Base-by-base conservation (phyloP, 192 early-diverging fungal species). In the Endogone sp. region DNA sequence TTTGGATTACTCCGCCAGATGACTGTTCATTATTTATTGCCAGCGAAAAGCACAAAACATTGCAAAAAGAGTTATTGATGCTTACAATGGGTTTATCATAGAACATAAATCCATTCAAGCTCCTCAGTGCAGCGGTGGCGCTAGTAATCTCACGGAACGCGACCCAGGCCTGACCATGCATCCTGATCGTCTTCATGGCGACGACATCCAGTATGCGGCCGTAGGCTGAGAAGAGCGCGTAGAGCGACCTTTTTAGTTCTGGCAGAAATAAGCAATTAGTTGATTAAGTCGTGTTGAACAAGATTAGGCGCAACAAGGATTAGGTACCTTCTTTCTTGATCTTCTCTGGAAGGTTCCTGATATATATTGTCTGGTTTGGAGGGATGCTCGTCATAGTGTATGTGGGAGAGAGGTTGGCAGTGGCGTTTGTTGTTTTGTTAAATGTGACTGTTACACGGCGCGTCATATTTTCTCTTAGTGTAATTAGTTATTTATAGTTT, bases 141-240 rank as follows among this genome's bases (percentile, higher is more conserved):
- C 85, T 77, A 4, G 92, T 75, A n/a, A 96, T 88, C 67, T 96
- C 91, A 29, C 81, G 77, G 69, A 96, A 97, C 20, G 90, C 95
- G 24, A 99, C 76, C 75, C 94, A 96, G 0, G 98, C 98, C 79
- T 99, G 98, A 21, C 95, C 95, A 29, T 96, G 92, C 86, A 93
- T 90, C 58, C 88, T 90, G 28, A 75, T 68, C 8, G 91, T 96
- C 71, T 92, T 91, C 59, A 85, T 73, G 16, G 94, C 92, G 10
- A 94, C 93, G 23, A 99, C 89, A 74, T 94, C 94, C 23, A 96
- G 70, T 28, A 99, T 84, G 60, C 84, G 80, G 13, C 96, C 98
- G 72, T 94, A 95, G 3, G 91, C 81, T 20, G 93, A 86, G 74
- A 97, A 99, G 28, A 97, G 79, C 57, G 84, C 77, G 81, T 95